phyloP scores from a whole-genome alignment of 2,329 filamentous ascomycete species.

The Lasiodiplodia hormozganensis region DNA sequence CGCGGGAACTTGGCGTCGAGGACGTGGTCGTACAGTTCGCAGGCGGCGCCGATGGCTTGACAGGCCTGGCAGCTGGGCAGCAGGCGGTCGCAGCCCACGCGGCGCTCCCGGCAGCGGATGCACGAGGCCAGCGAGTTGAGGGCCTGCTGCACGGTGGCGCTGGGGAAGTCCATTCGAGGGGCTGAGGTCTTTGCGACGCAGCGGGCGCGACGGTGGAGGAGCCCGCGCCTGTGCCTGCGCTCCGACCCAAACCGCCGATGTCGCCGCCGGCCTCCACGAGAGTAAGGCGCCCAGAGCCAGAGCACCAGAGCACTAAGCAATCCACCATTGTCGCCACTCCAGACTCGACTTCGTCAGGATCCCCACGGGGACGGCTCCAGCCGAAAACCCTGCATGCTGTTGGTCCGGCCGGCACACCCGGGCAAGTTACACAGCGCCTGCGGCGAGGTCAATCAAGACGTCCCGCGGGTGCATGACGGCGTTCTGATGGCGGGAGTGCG shows the following conservation, averaged over 20 bases:
- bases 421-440: neutral
- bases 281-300: neutral
- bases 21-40: slow-evolving; percentile 27
- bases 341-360: neutral
- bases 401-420: neutral
- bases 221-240: neutral
- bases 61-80: slow-evolving; percentile 30
- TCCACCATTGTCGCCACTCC: neutral
- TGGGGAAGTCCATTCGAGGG: slow-evolving; percentile 22
- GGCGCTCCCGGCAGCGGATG: slow-evolving; percentile 30
- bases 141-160: slow-evolving; percentile 23
- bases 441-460: too few species aligned
- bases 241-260: slow-evolving; percentile 17
- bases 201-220: slow-evolving; percentile 11
- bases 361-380: neutral
- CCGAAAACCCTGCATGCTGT: neutral
- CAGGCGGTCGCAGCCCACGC: slow-evolving; percentile 29
- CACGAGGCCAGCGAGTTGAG: slow-evolving; percentile 29
- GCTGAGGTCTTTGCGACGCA: neutral
- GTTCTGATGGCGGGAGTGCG: neutral
- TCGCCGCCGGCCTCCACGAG: slow-evolving; percentile 3
- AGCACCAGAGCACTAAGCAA: neutral
- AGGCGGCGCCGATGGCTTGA: slow-evolving; percentile 20
- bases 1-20: slow-evolving; percentile 26
- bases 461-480: neutral